Evolutionary conservation across 176 grass and related monocot genomes (phyloP), one percentile per base, ranked within the genome.

Genomic region (Canna indica): DNA sequence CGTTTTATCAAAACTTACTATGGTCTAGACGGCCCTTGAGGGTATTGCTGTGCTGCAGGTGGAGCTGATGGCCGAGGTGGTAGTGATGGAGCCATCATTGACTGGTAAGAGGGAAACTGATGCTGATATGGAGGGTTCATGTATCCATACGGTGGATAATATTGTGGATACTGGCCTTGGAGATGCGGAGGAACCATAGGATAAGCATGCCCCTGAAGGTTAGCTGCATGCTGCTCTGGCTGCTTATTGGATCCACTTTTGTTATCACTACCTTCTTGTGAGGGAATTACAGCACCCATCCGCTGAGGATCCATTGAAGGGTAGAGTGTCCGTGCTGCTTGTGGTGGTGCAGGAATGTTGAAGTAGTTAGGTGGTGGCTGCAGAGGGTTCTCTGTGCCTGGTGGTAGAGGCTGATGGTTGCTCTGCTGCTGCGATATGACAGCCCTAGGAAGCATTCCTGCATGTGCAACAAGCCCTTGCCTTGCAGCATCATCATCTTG

Each of bases 391-490:
- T 86, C 77, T 36, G 77, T 87, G 4, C 80, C 82, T 78, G 84
- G 84, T 7, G 75, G 86, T 42, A 84, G 84, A 69, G 81, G 83
- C 57, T 93, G 86, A 31, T 97, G 85, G 0, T 79, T 45, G 8
- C 72, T 79, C 50, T 91, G 88, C 82, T 92, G 90, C 75, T 99
- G 90, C 45, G 90, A 99, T 79, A 99, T 82, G 25, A 99, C 89
- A 45, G 94, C 84, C 72, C 94, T 86, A 35, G 94, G 89, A 54
- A 99, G 89, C 82, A 93, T 36, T 53, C 94, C 94, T 75, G 89
- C 82, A 9, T 93, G 94, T 31, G 80, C 41, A 35, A 90, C 79
- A 78, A 82, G 81, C 29, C 89, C 93, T 80, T 84, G 86, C 60
- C 73, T 84, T 10, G 36, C 84, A 52, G 80, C 73, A 18, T 90